phyloP scores from a whole-genome alignment of 805 yeast species.

The Sugiyamaella smithiae region DNA sequence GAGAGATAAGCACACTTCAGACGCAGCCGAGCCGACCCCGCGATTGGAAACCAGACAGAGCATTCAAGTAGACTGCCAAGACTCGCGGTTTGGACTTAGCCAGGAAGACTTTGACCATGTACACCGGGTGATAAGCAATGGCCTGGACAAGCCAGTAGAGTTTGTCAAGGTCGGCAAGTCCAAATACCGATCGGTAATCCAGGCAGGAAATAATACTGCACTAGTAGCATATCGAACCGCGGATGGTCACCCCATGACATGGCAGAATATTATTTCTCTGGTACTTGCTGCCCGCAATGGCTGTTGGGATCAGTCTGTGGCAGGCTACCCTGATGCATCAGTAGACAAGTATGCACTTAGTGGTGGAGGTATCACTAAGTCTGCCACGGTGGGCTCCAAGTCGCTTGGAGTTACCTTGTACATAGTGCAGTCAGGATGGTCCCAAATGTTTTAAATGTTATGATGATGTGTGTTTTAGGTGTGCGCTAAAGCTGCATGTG shows the following conservation, averaged over 20 bases:
- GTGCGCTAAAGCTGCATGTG: neutral
- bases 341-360: too few species aligned
- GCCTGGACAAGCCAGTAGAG: neutral
- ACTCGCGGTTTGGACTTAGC: neutral
- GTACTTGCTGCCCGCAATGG: conserved; percentile 9
- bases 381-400: conserved; percentile 4
- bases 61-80: neutral
- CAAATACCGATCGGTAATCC: conserved; percentile 7
- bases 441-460: neutral
- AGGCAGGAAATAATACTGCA: conserved; percentile 1
- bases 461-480: neutral
- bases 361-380: neutral
- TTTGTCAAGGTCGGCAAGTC: neutral
- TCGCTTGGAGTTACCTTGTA: conserved; percentile 10
- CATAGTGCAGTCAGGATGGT: conserved; percentile 2
- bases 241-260: neutral
- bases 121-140: neutral
- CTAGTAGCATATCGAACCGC: conserved; percentile 7
- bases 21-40: too few species aligned
- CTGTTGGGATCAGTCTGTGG: too few species aligned
- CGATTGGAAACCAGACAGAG: too few species aligned
- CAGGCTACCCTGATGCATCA: too few species aligned
- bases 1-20: too few species aligned
- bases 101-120: neutral
- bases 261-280: conserved; percentile 7